phyloP scores from a whole-genome alignment of 352 stramenopile genomes.

The Pythium guiyangense region DNA sequence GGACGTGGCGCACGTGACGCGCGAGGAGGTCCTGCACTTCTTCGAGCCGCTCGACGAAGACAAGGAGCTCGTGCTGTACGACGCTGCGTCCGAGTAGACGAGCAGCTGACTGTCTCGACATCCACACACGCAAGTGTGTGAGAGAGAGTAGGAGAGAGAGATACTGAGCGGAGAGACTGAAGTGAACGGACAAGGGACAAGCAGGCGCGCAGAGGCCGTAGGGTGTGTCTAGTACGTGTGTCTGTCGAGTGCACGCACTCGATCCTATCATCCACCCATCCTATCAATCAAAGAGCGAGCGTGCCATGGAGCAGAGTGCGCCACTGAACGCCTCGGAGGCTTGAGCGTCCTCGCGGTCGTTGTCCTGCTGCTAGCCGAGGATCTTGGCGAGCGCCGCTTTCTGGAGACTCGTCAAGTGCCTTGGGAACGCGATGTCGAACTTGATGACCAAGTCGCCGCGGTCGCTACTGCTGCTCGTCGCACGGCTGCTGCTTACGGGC shows the following conservation, averaged over 20 bases:
- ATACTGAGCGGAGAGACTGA: neutral
- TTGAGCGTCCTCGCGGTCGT: too few species aligned
- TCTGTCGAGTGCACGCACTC: too few species aligned
- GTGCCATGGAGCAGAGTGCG: too few species aligned
- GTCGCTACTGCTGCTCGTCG: constrained; percentile 8
- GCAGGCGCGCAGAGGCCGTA: too few species aligned
- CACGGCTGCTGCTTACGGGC: constrained; percentile 66
- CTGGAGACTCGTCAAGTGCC: constrained; percentile 90
- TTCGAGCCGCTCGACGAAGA: constrained; percentile 77
- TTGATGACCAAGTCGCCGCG: constrained; percentile 94
- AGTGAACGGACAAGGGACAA: neutral
- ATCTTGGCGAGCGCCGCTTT: constrained; percentile 86
- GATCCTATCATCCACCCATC: too few species aligned
- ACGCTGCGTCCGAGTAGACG: constrained; percentile 20
- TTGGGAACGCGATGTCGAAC: constrained; percentile 95
- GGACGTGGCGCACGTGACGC: constrained; percentile 51
- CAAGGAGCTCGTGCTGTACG: constrained; percentile 75
- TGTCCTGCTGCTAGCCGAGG: constrained; percentile 31
- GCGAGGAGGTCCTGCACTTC: constrained; percentile 69
- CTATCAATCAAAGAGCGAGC: too few species aligned
- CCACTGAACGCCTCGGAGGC: too few species aligned
- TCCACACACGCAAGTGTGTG: too few species aligned
- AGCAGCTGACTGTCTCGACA: neutral
- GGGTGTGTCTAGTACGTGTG: too few species aligned
- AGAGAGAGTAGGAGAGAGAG: neutral